A percentile compares a stretch with the other conserved stretches of the same genome.
These are phyloP conservation scores for Gymnopilus junonius DNA, from an alignment of 768 basidiomycete species.

Conservation along the genomic window DNA sequence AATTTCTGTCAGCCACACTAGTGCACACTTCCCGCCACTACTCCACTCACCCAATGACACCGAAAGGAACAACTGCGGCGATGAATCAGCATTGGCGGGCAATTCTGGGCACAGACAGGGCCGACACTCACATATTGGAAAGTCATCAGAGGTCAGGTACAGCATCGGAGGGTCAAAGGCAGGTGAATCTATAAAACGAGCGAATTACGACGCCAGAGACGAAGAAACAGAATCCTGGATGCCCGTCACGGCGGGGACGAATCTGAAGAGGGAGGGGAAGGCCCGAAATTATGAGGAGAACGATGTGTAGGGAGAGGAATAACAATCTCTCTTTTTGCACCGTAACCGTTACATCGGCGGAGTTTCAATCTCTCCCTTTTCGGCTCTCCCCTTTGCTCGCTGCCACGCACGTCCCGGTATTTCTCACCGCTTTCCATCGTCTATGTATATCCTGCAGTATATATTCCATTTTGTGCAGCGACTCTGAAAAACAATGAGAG, in stretches of 20 bases:
- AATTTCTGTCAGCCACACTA: conserved; percentile 15
- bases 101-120: not conserved
- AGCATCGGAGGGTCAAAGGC: conserved; percentile 54
- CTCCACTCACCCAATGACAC: conserved; percentile 73
- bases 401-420: not conserved
- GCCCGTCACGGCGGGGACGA: conserved; percentile 25
- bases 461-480: not conserved
- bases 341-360: conserved; percentile 9
- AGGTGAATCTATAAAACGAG: conserved; percentile 36
- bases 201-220: conserved; percentile 44
- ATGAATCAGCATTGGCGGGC: conserved; percentile 15
- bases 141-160: conserved; percentile 89
- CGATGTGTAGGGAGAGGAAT: conserved; percentile 11
- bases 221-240: conserved; percentile 26
- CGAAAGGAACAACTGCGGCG: conserved; percentile 80
- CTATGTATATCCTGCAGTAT: not conserved
- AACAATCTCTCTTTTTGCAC: conserved; percentile 9
- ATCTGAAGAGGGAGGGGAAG: conserved; percentile 11
- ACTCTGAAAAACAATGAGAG: not conserved
- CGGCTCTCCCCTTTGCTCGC: not conserved
- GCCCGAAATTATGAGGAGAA: conserved; percentile 11
- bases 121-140: conserved; percentile 80
- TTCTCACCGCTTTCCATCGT: not conserved
- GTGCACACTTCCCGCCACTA: not conserved
- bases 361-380: conserved; percentile 15